Evolutionary conservation across 495 filamentous ascomycete species (phyloP), one percentile per base, ranked within the genome.

Genomic region (Lophium mytilinum): DNA sequence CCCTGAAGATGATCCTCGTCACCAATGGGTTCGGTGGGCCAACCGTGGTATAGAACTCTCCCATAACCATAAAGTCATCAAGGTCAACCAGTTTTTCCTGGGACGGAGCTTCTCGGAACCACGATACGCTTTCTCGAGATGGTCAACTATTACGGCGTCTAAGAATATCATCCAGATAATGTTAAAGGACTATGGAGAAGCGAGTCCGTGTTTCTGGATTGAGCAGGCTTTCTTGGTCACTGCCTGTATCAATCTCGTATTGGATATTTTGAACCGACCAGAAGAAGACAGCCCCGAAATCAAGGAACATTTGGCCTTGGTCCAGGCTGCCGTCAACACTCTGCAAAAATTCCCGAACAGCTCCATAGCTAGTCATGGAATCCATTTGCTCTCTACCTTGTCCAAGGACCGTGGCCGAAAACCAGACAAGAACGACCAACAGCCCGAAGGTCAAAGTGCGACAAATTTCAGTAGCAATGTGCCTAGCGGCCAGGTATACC

Each of bases 151-250:
- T 30, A 72, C 70, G 0, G 72, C 75, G 0, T 71, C 76, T 4
- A 74, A 72, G 65, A 75, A 70, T 1, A 79, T 79, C 45, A 61
- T 79, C 35, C 73, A 72, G 14, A 70, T 73, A 54, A 68, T 72
- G 56, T 72, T 67, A 46, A 59, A 68, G 17, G 63, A 62, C 7
- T 58, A 64, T 33, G 56, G 60, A 9, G 63, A 69, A 12, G 64
- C 68, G 2, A 70, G 70, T 10, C 74, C 74, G 9, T 63, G 73
- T n/a, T 50, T 75, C 11, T 76, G 73, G 73, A 71, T 71, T 19
- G 70, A 74, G 41, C 74, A 80, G 54, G 77, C 78, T 9, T 78
- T 80, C 55, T 73, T 76, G n/a, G 73, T 80, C 30, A 77, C 78
- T 21, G 77, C 79, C 0, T 76, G 61, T 18, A 72, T 76, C 8